Percentiles rank a stretch among this genome's conserved stretches.
Evolutionary conservation across 1,284 basidiomycete genomes (phyloP).

Genomic region (Cryptococcus sp.): DNA sequence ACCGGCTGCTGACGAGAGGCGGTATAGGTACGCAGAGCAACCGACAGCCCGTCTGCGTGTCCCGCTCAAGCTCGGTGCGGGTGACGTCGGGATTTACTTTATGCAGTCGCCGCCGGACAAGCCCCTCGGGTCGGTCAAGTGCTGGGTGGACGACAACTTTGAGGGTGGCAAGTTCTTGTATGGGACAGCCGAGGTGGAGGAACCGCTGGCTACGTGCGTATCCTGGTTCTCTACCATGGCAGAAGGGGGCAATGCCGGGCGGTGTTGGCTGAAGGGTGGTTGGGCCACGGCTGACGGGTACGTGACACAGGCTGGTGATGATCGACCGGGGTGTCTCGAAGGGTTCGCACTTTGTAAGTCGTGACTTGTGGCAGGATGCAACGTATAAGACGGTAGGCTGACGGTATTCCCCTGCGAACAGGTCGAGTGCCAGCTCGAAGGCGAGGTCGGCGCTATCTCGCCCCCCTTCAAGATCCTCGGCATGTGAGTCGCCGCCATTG

Average conservation of each 20-base stretch:
- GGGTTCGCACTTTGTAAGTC: constrained; percentile 82
- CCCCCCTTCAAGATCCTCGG: constrained; percentile 83
- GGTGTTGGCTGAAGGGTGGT: not conserved
- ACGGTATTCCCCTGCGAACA: constrained; percentile 6
- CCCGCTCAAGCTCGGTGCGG: constrained; percentile 51
- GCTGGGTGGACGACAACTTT: constrained; percentile 57
- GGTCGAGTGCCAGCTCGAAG: constrained; percentile 72
- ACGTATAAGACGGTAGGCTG: constrained; percentile 53
- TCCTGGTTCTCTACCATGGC: not conserved
- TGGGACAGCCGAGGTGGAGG: constrained; percentile 51
- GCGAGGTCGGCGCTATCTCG: constrained; percentile 66
- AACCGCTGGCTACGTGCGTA: constrained; percentile 52
- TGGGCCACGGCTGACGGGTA: not conserved
- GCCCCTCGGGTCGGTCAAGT: constrained; percentile 52
- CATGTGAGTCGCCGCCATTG: constrained; percentile 49
- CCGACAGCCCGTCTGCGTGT: constrained; percentile 46
- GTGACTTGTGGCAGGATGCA: not conserved
- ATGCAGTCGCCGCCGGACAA: constrained; percentile 50
- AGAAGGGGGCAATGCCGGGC: too few relatives aligned
- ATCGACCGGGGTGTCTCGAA: constrained; percentile 73
- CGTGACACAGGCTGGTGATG: constrained; percentile 58
- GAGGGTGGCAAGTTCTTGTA: constrained; percentile 51
- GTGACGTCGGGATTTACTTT: constrained; percentile 56
- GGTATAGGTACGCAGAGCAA: constrained; percentile 30
- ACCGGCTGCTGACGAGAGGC: not conserved